Evolutionary conservation across 1,284 basidiomycete genomes (phyloP).

Genomic region (Bjerkandera adusta): DNA sequence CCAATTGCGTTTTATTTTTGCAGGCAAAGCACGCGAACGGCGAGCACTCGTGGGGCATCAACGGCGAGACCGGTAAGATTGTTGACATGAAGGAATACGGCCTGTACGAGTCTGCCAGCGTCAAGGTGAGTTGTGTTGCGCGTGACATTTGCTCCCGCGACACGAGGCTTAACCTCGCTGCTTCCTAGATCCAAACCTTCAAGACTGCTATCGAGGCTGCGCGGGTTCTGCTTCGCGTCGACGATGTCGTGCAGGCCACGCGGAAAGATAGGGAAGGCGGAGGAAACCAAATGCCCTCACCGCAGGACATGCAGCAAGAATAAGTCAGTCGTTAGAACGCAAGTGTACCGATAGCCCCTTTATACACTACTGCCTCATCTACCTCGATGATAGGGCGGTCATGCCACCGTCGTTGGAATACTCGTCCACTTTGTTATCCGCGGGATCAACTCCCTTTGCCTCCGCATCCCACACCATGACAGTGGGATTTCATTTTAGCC

Average conservation of each 20-base stretch:
- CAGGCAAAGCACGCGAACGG: slow-evolving; percentile 95
- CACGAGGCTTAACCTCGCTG: no score
- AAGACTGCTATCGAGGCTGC: slow-evolving; percentile 97
- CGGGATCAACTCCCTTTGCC: no score
- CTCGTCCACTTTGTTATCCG: no score
- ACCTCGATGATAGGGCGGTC: no score
- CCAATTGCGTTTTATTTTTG: slow-evolving; percentile 8
- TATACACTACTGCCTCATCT: no score
- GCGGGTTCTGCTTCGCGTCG: slow-evolving; percentile 89
- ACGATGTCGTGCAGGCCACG: slow-evolving; percentile 90
- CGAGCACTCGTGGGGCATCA: slow-evolving; percentile 88
- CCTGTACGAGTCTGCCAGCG: slow-evolving; percentile 92
- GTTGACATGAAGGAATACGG: slow-evolving; percentile 96
- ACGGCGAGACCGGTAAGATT: slow-evolving; percentile 94
- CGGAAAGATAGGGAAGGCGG: slow-evolving; percentile 65
- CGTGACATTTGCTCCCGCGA: no score
- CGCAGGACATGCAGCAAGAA: slow-evolving; percentile 49
- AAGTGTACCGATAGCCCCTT: no score
- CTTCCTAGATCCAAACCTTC: slow-evolving; percentile 80
- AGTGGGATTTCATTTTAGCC: no score
- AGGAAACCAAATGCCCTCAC: slow-evolving; percentile 37
- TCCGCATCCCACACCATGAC: no score
- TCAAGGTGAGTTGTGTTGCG: slow-evolving; percentile 60
- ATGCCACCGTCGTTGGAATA: no score
- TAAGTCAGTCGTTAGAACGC: no score